phyloP scores from a whole-genome alignment of 2,329 filamentous ascomycete species.

The Monosporascus sp. region DNA sequence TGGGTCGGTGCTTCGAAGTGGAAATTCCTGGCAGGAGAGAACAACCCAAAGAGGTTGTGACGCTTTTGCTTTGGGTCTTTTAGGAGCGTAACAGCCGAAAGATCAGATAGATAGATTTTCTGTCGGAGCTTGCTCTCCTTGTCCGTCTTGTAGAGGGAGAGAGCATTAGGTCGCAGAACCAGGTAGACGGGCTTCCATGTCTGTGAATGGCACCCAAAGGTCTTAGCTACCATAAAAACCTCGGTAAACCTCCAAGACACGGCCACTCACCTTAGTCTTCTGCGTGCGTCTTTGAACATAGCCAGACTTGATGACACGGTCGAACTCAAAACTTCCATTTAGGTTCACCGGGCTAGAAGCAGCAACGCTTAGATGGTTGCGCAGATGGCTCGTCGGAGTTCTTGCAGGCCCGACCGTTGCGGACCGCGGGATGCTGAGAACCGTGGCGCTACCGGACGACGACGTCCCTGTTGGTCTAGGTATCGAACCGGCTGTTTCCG shows the following conservation, averaged over 20 bases:
- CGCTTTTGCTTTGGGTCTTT: conserved; percentile 85
- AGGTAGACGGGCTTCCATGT: conserved; percentile 88
- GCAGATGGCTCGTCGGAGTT: conserved; percentile 24
- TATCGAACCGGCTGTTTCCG: conserved; percentile 20
- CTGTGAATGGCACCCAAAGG: conserved; percentile 35
- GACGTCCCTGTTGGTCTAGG: conserved; percentile 12
- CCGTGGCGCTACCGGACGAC: conserved; percentile 19
- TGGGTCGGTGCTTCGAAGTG: conserved; percentile 75
- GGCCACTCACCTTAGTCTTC: conserved; percentile 73
- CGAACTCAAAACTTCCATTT: conserved; percentile 93
- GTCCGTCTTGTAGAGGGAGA: conserved; percentile 90
- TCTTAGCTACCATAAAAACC: neutral
- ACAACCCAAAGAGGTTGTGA: conserved; percentile 85
- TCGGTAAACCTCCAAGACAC: neutral
- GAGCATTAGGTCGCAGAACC: conserved; percentile 81
- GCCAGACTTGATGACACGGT: conserved; percentile 86
- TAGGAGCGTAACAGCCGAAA: conserved; percentile 84
- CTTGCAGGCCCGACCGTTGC: conserved; percentile 19
- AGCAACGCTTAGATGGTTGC: conserved; percentile 49
- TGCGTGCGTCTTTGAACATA: conserved; percentile 83
- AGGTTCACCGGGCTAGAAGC: conserved; percentile 83
- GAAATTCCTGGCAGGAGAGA: conserved; percentile 85
- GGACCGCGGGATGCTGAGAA: conserved; percentile 19
- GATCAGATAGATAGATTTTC: conserved; percentile 80
- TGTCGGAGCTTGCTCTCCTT: conserved; percentile 86